Conservation (phyloP, 208 protist genomes). For the Acanthamoeba lenticulata region DNA sequence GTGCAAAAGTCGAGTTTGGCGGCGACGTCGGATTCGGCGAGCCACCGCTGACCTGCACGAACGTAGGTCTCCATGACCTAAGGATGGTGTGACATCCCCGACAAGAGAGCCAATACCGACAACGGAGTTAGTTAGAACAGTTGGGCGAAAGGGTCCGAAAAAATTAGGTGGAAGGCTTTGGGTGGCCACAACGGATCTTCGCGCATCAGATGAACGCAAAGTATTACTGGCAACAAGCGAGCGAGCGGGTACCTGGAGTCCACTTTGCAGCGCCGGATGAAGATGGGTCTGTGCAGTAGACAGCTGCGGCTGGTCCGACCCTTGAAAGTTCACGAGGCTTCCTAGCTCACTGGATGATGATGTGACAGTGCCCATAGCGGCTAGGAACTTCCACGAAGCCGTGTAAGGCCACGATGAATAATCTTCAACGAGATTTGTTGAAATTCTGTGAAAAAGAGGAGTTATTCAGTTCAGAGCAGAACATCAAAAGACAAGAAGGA, state of each 20-base stretch:
- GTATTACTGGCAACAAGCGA: no score
- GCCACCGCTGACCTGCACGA: neutral
- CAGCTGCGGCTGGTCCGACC: no score
- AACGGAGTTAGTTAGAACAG: neutral
- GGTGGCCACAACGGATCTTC: no score
- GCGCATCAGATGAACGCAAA: no score
- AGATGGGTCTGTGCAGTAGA: neutral
- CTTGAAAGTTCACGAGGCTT: no score
- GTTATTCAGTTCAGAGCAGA: neutral
- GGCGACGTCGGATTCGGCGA: neutral
- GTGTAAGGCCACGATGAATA: no score
- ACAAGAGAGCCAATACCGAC: neutral
- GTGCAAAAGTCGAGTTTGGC: slow-evolving; percentile 27
- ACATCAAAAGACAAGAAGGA: no score
- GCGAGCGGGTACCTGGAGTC: no score
- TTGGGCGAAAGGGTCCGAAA: neutral
- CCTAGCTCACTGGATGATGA: no score
- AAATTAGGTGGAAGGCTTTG: neutral
- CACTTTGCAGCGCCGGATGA: no score
- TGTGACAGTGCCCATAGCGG: neutral
- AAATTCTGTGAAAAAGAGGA: slow-evolving; percentile 1
- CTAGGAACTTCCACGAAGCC: no score
- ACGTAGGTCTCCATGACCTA: neutral
- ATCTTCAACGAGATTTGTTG: neutral
- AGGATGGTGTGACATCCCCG: neutral